Evolutionary conservation across 2,329 filamentous ascomycete genomes (phyloP).

Genomic region (Trichoderma lentiforme): DNA sequence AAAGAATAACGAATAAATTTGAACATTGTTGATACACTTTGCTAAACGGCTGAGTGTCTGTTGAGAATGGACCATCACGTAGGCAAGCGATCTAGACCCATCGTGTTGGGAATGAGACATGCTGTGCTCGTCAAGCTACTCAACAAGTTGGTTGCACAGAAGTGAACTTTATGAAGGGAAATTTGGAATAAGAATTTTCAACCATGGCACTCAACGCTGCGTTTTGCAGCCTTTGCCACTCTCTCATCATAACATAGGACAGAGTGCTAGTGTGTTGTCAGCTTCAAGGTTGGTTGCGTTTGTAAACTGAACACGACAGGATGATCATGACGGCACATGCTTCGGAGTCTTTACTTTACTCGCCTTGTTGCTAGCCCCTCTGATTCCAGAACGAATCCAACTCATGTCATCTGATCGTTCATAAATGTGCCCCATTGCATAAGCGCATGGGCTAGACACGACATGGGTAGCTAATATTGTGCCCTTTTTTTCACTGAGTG

Average conservation of each 20-base stretch:
- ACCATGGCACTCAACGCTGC: neutral
- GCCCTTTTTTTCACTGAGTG: neutral
- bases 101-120: neutral
- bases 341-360: neutral
- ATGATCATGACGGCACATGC: neutral
- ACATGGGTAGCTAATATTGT: neutral
- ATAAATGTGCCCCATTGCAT: constrained; percentile 4
- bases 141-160: neutral
- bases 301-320: neutral
- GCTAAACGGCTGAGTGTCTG: neutral
- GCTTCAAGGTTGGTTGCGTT: neutral
- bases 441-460: neutral
- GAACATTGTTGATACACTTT: neutral
- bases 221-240: neutral
- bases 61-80: neutral
- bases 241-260: neutral
- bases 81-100: neutral
- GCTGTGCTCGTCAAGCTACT: neutral
- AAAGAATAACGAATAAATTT: neutral
- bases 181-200: neutral
- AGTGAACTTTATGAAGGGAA: neutral
- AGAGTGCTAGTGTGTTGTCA: neutral
- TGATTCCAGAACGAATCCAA: neutral
- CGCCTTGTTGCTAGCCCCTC: neutral
- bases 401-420: neutral